A percentile compares a stretch with the other conserved stretches of the same genome.
phyloP scores from a whole-genome alignment of 2,329 filamentous ascomycete genomes.

The Aureobasidium pullulans region DNA sequence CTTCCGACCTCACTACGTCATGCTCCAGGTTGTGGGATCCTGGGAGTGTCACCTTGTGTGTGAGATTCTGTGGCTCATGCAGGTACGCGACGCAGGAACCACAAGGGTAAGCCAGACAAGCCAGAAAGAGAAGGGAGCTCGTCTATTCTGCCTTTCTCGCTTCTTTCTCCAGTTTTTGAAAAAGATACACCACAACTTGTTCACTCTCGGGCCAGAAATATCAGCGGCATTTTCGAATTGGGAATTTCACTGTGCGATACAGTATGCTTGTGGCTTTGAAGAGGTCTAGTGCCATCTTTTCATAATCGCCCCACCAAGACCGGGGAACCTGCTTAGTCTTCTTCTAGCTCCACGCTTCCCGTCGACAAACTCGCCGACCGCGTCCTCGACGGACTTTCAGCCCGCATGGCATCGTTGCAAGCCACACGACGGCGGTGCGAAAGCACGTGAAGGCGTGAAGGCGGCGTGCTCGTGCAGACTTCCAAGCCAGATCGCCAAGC shows the following conservation, averaged over 20 bases:
- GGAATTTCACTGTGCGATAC: neutral
- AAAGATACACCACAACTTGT: neutral
- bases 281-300: neutral
- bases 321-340: constrained; percentile 10
- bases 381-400: constrained; percentile 1
- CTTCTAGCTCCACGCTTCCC: constrained; percentile 5
- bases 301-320: constrained; percentile 4
- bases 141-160: constrained; percentile 7
- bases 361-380: constrained; percentile 1
- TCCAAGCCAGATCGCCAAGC: constrained; percentile 3
- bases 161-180: neutral
- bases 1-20: neutral
- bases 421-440: constrained; percentile 9
- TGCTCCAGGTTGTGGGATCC: neutral
- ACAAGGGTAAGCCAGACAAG: too few relatives aligned
- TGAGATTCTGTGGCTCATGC: constrained; percentile 5
- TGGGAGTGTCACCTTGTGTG: neutral
- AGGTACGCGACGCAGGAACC: constrained; percentile 7
- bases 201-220: neutral
- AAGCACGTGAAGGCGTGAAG: constrained; percentile 7
- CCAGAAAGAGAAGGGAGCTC: neutral
- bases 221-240: neutral
- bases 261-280: neutral
- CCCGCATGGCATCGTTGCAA: neutral
- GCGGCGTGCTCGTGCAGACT: neutral